These are phyloP conservation scores for Hysterangium stoloniferum DNA, from an alignment of 768 basidiomycete genomes.

Conservation along the genomic window DNA sequence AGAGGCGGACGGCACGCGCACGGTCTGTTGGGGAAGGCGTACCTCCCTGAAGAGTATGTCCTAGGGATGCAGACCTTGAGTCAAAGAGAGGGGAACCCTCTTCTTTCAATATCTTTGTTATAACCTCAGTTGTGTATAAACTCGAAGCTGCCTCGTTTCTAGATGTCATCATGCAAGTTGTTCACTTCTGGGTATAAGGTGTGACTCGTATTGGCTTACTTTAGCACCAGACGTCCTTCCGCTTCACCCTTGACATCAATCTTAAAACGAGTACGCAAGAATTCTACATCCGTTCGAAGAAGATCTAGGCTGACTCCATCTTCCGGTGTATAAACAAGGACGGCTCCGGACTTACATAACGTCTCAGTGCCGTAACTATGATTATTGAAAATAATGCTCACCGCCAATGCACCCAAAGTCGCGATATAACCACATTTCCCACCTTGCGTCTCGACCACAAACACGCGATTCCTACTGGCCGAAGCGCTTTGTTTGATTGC, in stretches of 20 bases:
- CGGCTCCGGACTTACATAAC: slow-evolving; percentile 71
- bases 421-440: slow-evolving; percentile 96
- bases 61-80: slow-evolving; percentile 89
- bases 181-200: neutral
- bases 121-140: slow-evolving; percentile 86
- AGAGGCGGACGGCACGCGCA: slow-evolving; percentile 80
- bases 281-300: slow-evolving; percentile 78
- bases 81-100: slow-evolving; percentile 92
- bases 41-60: slow-evolving; percentile 95
- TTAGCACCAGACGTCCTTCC: slow-evolving; percentile 89
- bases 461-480: slow-evolving; percentile 92
- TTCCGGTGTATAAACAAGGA: slow-evolving; percentile 92
- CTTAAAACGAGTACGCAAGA: slow-evolving; percentile 76
- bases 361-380: slow-evolving; percentile 1
- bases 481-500: slow-evolving; percentile 98
- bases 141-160: slow-evolving; percentile 83
- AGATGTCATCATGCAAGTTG: slow-evolving; percentile 7
- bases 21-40: slow-evolving; percentile 94
- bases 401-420: slow-evolving; percentile 91
- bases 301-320: slow-evolving; percentile 76
- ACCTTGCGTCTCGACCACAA: slow-evolving; percentile 97
- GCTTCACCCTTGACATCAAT: slow-evolving; percentile 83
- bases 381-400: slow-evolving; percentile 33
- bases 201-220: slow-evolving; percentile 38
- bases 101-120: slow-evolving; percentile 91